phyloP scores from a whole-genome alignment of 1,284 basidiomycete species.

The Melampsora abietis-canadensis region DNA sequence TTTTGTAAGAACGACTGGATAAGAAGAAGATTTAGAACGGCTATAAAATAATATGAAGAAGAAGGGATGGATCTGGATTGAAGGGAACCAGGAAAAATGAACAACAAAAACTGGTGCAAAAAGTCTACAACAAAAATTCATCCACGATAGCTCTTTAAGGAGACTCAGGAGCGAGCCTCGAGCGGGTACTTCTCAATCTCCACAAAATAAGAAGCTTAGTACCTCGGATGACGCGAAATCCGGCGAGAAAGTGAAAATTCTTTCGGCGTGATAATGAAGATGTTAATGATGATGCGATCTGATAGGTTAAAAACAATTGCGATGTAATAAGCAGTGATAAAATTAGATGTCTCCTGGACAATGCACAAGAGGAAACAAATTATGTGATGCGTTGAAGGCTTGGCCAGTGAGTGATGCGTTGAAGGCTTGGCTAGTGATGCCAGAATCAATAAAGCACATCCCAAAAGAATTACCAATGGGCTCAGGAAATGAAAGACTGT shows the following conservation, averaged over 20 bases:
- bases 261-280: neutral
- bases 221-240: neutral
- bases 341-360: no score
- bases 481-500: no score
- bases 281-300: neutral
- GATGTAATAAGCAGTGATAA: no score
- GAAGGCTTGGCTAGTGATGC: neutral
- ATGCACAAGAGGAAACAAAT: no score
- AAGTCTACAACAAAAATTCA: neutral
- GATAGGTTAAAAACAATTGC: no score
- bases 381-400: neutral
- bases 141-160: neutral
- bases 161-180: neutral
- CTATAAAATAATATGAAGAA: neutral
- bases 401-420: neutral
- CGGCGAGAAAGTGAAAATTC: conserved; percentile 1
- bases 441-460: neutral
- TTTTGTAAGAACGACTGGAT: conserved; percentile 3
- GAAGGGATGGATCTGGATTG: neutral
- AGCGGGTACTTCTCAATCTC: neutral
- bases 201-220: conserved; percentile 1
- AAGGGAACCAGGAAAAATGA: neutral
- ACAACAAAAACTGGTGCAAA: neutral
- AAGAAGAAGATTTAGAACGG: neutral
- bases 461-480: neutral